Evolutionary conservation across 192 early-diverging fungal species (phyloP), one percentile per base, ranked within the genome.

Genomic region (Diversispora epigaea): DNA sequence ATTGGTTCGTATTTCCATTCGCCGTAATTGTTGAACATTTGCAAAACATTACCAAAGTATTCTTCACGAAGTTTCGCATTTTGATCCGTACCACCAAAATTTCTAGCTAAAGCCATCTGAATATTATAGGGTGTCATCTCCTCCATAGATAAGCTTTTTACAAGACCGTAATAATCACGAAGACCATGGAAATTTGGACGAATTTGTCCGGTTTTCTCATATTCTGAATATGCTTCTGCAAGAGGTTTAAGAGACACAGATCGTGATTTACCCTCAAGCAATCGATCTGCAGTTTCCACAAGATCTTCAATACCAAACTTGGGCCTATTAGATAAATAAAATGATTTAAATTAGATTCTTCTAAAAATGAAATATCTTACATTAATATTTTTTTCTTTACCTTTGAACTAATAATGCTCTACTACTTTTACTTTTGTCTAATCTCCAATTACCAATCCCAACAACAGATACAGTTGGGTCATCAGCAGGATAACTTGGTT

Each of bases 41-140:
- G 44, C 12, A 65, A 47, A 41, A 75, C n/a, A 4, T 47, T 17
- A 15, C 25, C 45, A 54, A 68, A 75, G 9, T 54, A 75, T 11
- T 21, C 7, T 15, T 45, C 17, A 21, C 45, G 70, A 10, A 75
- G 41, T 52, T 14, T 19, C 17, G 15, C 25, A 8, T 11, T 75
- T 19, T 68, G 17, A 0, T 54, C 73, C 14, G 52, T 15, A 12
- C 73, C 73, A 4, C 73, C 73, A 47, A 75, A 75, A 71, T 75
- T 75, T 73, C 73, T 68, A 15, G 73, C 73, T 14, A 75, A 22
- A 4, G 73, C 60, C 17, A 75, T 63, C 32, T 72, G 71, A 41
- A 72, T 43, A 32, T 41, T 57, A 62, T 58, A 41, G 12, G 4
- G 61, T 10, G 14, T 63, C 14, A 21, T 32, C 11, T 63, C 32